A percentile compares a stretch with the other conserved stretches of the same genome.
Conservation (phyloP, 345 rosid genomes). For the Nephelium lappaceum region DNA sequence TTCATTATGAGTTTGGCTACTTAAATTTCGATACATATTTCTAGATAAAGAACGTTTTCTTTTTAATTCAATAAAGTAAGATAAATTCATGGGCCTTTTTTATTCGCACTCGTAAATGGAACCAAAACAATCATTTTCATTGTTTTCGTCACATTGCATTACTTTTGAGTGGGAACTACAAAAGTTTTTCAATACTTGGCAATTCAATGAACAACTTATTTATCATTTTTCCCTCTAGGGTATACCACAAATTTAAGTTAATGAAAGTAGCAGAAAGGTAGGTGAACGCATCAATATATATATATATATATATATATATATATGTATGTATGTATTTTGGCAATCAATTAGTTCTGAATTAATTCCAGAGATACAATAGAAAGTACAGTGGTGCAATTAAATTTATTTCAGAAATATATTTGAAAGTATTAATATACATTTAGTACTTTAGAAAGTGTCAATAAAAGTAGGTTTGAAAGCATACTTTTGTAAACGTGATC, state of each 20-base stretch:
- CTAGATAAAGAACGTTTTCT: conserved; percentile 5
- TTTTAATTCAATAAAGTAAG: neutral
- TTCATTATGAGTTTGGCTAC: neutral
- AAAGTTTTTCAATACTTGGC: neutral
- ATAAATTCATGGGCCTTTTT: neutral
- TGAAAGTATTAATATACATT: too few relatives aligned
- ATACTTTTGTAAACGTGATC: too few relatives aligned
- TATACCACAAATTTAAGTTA: neutral
- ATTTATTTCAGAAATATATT: too few relatives aligned
- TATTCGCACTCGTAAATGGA: neutral
- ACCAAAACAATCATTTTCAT: conserved; percentile 6
- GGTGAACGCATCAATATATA: too few relatives aligned
- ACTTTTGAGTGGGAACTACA: neutral
- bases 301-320: too few relatives aligned
- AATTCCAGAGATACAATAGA: too few relatives aligned
- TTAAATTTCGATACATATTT: conserved; percentile 2
- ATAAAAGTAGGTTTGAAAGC: too few relatives aligned
- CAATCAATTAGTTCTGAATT: too few relatives aligned
- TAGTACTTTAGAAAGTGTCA: too few relatives aligned
- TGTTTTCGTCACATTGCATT: neutral
- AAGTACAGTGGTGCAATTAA: too few relatives aligned
- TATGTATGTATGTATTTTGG: too few relatives aligned
- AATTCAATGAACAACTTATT: neutral
- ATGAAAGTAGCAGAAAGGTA: neutral
- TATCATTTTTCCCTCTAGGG: neutral